Evolutionary conservation across 345 rosid genomes (phyloP).

Genomic region (Syzygium aqueum): DNA sequence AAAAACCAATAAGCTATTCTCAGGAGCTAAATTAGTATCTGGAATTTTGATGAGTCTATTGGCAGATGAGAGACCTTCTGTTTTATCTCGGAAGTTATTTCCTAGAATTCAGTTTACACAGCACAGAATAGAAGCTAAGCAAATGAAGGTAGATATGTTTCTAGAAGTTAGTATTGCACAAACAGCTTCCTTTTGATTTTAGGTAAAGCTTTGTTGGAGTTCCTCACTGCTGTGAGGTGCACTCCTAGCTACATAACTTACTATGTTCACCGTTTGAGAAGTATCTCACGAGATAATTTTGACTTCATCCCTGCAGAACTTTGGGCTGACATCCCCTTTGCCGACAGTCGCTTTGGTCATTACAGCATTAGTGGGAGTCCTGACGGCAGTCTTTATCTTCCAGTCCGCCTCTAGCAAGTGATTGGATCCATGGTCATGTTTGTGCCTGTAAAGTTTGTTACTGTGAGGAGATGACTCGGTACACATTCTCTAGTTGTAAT

Average conservation of each 20-base stretch:
- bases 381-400: constrained; percentile 80
- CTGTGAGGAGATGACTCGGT: background rate
- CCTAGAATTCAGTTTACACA: background rate
- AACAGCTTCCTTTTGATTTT: background rate
- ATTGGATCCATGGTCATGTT: constrained; percentile 1
- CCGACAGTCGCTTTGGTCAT: constrained; percentile 82
- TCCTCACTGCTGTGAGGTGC: background rate
- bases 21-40: background rate
- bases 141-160: background rate
- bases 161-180: background rate
- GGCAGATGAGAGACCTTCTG: background rate
- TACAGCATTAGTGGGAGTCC: constrained; percentile 69
- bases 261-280: background rate
- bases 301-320: constrained; percentile 50
- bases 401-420: constrained; percentile 74
- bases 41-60: background rate
- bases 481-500: constrained; percentile 4
- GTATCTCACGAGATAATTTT: background rate
- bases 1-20: background rate
- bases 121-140: background rate
- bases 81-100: background rate
- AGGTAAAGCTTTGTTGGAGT: background rate
- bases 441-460: constrained; percentile 10
- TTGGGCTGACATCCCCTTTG: constrained; percentile 67
- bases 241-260: background rate